Conservation (phyloP, 805 yeast genomes). For the Metschnikowia cubensis region DNA sequence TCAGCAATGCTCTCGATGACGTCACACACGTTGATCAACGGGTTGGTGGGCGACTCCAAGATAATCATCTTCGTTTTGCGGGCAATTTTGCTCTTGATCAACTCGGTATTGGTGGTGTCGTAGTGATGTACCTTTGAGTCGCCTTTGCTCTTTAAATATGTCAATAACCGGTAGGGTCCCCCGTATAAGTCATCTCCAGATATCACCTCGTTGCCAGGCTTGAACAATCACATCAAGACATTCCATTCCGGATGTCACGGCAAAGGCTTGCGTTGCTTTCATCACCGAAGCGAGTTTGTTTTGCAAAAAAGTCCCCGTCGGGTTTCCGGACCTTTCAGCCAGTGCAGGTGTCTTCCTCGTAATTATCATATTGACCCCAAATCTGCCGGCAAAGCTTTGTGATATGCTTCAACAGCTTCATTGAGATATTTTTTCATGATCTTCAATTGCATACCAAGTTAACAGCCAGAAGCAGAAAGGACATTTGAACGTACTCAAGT, state of each 20-base stretch:
- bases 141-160: conserved; percentile 61
- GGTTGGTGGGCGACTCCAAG: conserved; percentile 91
- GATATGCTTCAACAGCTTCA: too few species aligned
- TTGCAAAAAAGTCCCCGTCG: conserved; percentile 80
- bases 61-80: conserved; percentile 69
- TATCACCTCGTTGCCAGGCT: conserved; percentile 84
- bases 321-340: conserved; percentile 96
- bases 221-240: conserved; percentile 81
- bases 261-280: conserved; percentile 72
- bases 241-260: conserved; percentile 91
- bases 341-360: too few species aligned
- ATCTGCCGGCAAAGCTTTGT: too few species aligned
- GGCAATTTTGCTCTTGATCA: conserved; percentile 54
- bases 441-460: too few species aligned
- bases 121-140: conserved; percentile 67
- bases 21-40: conserved; percentile 84
- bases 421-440: too few species aligned
- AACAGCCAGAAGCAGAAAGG: too few species aligned
- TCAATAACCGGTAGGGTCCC: conserved; percentile 83
- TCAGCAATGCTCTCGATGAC: conserved; percentile 61
- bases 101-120: conserved; percentile 72
- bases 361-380: too few species aligned
- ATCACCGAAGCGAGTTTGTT: conserved; percentile 73
- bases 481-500: too few species aligned
- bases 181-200: conserved; percentile 96